Evolutionary conservation across 345 rosid species (phyloP).

Genomic region (Erodium maritimum): DNA sequence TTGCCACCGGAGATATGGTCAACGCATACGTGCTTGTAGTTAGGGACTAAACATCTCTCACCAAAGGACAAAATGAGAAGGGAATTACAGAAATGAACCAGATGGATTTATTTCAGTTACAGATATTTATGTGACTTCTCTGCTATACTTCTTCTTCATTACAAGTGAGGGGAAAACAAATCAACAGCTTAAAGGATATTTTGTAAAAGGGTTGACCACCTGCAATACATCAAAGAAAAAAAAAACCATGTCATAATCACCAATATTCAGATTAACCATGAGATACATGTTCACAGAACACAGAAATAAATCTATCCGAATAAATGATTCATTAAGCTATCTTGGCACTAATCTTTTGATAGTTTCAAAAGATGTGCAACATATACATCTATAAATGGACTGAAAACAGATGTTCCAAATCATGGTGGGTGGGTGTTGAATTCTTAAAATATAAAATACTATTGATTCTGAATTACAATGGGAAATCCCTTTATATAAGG

Average conservation of each 20-base stretch:
- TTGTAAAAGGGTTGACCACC: conserved; percentile 78
- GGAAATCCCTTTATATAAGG: no score
- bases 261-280: background rate
- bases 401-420: background rate
- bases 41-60: conserved; percentile 17
- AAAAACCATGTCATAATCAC: background rate
- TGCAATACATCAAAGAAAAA: conserved; percentile 23
- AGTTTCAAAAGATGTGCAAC: no score
- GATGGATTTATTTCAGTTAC: no score
- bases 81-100: background rate
- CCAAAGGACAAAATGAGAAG: background rate
- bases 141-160: no score
- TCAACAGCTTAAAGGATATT: conserved; percentile 36
- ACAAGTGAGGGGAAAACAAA: no score
- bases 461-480: no score
- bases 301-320: background rate
- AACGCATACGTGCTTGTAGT: conserved; percentile 50
- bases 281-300: background rate
- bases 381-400: background rate
- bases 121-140: no score
- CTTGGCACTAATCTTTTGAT: no score
- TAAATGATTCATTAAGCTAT: background rate
- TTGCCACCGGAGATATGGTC: conserved; percentile 71
- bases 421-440: background rate
- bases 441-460: no score